Evolutionary conservation across 176 grass and related monocot species (phyloP), one percentile per base, ranked within the genome.

Genomic region (Phragmites australis): DNA sequence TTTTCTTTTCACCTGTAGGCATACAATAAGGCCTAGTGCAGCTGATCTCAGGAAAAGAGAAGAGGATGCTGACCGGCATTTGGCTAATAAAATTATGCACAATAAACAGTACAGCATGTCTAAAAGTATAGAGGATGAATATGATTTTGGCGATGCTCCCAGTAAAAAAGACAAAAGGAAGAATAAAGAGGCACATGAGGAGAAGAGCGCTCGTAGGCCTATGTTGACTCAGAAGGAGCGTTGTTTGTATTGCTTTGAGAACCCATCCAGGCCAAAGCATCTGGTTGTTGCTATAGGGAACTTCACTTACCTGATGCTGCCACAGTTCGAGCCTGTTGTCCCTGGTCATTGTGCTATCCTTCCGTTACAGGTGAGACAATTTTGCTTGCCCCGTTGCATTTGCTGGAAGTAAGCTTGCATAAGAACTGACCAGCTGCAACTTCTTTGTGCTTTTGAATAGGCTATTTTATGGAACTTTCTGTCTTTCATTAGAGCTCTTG

Each of bases 241-340:
- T 3, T 95, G 96, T 66, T 40, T 85, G 81, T 94, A 91, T 90
- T 99, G 92, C 79, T 95, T 99, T 19, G 96, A 95, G 90, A 99
- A 95, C 37, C 90, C 96, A 65, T 94, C 92, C 50, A 92, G 92
- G 61, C 96, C 96, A 81, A 99, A 99, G 40, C 92, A 99, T 87
- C 92, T 99, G 45, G 82, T 95, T 82, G 79, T 95, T 68, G 93
- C 90, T 48, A 99, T 98, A 71, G 96, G 88, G 62, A 94, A 98
- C 84, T 98, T 98, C 74, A 91, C 84, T 59, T 98, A 99, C 73
- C 70, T 99, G 78, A 98, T 94, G 90, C 77, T 98, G 61, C 96
- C 90, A 40, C 96, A 91, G 78, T 83, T 88, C 54, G 88, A 98
- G 64, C 88, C 92, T 61, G 66, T 93, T 81, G 90, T 93, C 17